Evolutionary conservation across 192 early-diverging fungal genomes (phyloP), one percentile per base, ranked within the genome.

Genomic region (Mortierella alpina): DNA sequence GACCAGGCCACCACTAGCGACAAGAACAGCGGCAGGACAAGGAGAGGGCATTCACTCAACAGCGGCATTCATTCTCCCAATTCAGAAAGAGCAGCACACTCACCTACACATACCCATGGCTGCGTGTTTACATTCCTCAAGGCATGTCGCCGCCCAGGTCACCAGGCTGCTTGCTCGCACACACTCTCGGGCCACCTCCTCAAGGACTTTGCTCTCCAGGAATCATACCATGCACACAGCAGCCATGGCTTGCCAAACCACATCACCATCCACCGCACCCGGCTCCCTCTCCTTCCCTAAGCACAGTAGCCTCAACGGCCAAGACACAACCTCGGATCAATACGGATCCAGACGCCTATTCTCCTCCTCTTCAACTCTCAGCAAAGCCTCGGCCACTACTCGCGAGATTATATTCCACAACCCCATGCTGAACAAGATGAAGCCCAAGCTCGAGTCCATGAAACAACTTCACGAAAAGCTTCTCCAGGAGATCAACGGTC

Each of bases 361-460:
- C 53, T 74, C 59, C 14, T 60, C 63, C 18, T 66, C 56, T 15
- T 20, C 63, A 15, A 0, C 41, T 6, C 9, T 12, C 45, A 17
- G 41, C 59, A 61, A 22, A n/a, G 57, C 57, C n/a, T 2, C 45
- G 14, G 41, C 60, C 2, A 4, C 69, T 7, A 22, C 51, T 0
- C 41, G 68, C 4, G 50, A 55, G 10, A 14, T 79, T 23, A 13
- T 57, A 22, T 79, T 79, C 40, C 62, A 67, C 45, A 79, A 57
- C 22, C 76, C 76, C 11, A 72, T 79, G 69, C 64, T 79, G 51
- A 79, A 79, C 76, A 79, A 79, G 53, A 79, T 79, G 76, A 63
- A 57, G 39, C 69, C 63, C 31, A 79, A 79, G 41, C 64, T 79
- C 54, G 63, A 72, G 11, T 72, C 68, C 6, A 79, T 79, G 76